These are phyloP conservation scores for Verticillium albo-atrum DNA, from an alignment of 2,329 filamentous ascomycete genomes.

Conservation along the genomic window DNA sequence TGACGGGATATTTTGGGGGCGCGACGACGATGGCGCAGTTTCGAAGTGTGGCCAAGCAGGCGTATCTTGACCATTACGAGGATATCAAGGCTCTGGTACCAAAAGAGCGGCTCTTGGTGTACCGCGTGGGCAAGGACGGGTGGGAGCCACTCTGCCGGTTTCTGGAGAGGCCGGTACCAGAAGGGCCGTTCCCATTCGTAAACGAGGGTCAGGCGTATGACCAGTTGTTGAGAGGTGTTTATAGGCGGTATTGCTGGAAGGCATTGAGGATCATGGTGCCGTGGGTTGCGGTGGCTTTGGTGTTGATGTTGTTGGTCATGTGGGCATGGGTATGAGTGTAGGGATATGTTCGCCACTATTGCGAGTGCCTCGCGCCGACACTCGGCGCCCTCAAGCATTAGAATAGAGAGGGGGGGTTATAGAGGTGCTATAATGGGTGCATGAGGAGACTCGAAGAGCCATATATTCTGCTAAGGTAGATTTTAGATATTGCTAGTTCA, in stretches of 20 bases:
- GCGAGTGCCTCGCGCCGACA: no score
- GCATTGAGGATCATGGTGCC: background rate
- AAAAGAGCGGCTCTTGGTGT: slow-evolving; percentile 24
- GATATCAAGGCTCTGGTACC: slow-evolving; percentile 4
- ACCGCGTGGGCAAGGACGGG: slow-evolving; percentile 27
- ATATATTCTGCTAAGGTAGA: no score
- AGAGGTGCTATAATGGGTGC: no score
- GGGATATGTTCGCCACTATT: no score
- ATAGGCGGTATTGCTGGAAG: background rate
- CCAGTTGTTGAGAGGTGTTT: background rate
- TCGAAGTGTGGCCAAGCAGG: background rate
- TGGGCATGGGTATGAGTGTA: background rate
- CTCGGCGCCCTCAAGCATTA: no score
- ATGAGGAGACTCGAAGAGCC: no score
- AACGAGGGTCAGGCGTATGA: slow-evolving; percentile 16
- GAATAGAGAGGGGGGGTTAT: no score
- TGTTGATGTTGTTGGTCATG: background rate
- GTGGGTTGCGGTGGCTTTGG: background rate
- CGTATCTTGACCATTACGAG: slow-evolving; percentile 6
- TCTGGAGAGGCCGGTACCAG: slow-evolving; percentile 27
- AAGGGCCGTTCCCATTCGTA: slow-evolving; percentile 25
- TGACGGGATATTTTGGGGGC: background rate
- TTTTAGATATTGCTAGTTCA: no score
- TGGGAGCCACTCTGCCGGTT: slow-evolving; percentile 37
- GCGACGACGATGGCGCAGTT: background rate